phyloP scores from a whole-genome alignment of 176 grass and related monocot genomes.

The Otatea glauca region DNA sequence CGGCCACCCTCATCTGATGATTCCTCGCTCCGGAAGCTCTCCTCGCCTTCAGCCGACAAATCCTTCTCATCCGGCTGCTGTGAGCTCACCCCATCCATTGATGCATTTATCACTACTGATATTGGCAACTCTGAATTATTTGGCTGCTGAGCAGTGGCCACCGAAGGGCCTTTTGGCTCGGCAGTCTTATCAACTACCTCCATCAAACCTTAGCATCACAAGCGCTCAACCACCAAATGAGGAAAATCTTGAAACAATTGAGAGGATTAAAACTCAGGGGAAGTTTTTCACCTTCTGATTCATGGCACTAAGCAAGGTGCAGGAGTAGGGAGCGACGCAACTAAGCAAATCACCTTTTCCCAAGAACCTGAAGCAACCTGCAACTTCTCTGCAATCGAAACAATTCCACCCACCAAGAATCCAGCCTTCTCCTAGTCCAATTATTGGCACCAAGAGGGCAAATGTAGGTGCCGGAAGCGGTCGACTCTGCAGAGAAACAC shows the following conservation, averaged over 20 bases:
- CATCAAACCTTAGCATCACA: conserved; percentile 50
- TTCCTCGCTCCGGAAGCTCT: conserved; percentile 74
- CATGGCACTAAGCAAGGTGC: not conserved
- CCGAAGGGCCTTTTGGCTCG: conserved; percentile 45
- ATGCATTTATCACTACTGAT: conserved; percentile 38
- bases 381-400: conserved; percentile 41
- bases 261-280: not conserved
- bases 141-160: conserved; percentile 40
- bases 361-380: conserved; percentile 33
- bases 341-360: not conserved
- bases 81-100: conserved; percentile 51
- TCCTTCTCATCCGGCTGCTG: conserved; percentile 57
- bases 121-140: conserved; percentile 44
- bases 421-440: conserved; percentile 29
- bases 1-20: conserved; percentile 65
- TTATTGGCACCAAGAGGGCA: conserved; percentile 25
- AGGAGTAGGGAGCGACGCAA: not conserved
- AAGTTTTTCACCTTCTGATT: not conserved
- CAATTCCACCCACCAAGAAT: conserved; percentile 27
- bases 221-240: conserved; percentile 18
- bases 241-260: conserved; percentile 38
- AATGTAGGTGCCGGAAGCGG: conserved; percentile 10
- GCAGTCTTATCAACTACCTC: conserved; percentile 53
- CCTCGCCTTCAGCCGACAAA: conserved; percentile 54
- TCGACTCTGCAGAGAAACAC: conserved; percentile 2